Conservation (phyloP, 192 early-diverging fungal genomes). For the Mortierella alpina region DNA sequence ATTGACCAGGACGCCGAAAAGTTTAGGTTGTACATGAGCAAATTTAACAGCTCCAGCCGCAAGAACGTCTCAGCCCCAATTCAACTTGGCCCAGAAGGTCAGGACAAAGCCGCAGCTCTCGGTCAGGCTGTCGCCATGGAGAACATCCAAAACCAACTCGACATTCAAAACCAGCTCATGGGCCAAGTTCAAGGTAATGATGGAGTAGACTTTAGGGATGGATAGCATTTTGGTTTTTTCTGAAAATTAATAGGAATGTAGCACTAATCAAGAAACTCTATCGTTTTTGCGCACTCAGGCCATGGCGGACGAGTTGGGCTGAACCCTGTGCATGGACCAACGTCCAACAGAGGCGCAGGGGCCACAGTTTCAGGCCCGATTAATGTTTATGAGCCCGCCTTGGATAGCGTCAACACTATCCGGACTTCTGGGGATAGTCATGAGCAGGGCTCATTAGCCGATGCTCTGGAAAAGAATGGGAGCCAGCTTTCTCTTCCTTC, state of each 20-base stretch:
- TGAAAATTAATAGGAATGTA: background rate
- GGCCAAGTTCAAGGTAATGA: constrained; percentile 32
- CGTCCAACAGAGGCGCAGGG: background rate
- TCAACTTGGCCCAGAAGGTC: background rate
- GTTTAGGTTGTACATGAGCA: constrained; percentile 47
- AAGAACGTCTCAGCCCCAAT: constrained; percentile 32
- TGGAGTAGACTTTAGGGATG: background rate
- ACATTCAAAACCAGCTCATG: constrained; percentile 41
- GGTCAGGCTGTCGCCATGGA: constrained; percentile 52
- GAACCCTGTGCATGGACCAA: constrained; percentile 9
- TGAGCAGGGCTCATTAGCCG: constrained; percentile 5
- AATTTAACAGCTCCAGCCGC: constrained; percentile 16
- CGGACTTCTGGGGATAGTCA: constrained; percentile 14
- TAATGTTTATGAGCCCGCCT: constrained; percentile 3
- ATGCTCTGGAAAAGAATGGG: constrained; percentile 20
- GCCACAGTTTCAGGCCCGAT: constrained; percentile 14
- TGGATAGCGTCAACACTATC: background rate
- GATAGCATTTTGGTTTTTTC: background rate
- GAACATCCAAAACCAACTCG: constrained; percentile 42
- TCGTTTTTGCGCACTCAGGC: background rate
- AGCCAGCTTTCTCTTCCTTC: constrained; percentile 34
- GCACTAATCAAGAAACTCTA: no score
- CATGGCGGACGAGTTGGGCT: constrained; percentile 22
- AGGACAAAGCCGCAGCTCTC: constrained; percentile 23
- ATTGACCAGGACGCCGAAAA: constrained; percentile 53